These are phyloP conservation scores for Dichomitus squalens DNA, from an alignment of 1,284 basidiomycete genomes.

Conservation along the genomic window DNA sequence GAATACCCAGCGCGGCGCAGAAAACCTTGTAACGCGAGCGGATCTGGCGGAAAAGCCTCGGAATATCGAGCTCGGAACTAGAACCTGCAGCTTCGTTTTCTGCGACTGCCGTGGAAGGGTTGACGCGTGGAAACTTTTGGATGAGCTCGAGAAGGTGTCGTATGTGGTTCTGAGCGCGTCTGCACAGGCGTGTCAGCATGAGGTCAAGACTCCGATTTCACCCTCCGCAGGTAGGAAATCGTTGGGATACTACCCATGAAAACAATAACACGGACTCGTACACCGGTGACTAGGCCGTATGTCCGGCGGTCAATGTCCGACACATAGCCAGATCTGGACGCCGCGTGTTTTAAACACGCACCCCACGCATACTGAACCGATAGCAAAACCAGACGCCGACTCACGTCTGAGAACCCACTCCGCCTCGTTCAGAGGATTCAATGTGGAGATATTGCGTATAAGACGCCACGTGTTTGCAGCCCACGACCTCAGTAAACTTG, in stretches of 20 bases:
- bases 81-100: constrained; percentile 1
- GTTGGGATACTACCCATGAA: neutral
- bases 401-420: neutral
- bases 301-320: neutral
- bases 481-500: no score
- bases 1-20: constrained; percentile 82
- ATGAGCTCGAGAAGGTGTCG: constrained; percentile 73
- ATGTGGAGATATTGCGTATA: neutral
- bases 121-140: constrained; percentile 73
- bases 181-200: constrained; percentile 26
- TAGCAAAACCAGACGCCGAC: neutral
- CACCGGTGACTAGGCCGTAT: neutral
- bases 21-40: constrained; percentile 87
- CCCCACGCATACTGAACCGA: neutral
- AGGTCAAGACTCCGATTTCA: neutral
- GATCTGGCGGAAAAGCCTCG: constrained; percentile 80
- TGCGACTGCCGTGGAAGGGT: constrained; percentile 51
- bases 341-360: neutral
- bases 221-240: neutral
- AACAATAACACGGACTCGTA: neutral
- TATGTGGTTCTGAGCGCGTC: constrained; percentile 68
- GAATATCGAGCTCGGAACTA: constrained; percentile 66
- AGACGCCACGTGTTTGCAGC: neutral
- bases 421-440: neutral
- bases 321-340: neutral